phyloP scores from a whole-genome alignment of 2,329 filamentous ascomycete genomes.

The Hymenoscyphus linearis region DNA sequence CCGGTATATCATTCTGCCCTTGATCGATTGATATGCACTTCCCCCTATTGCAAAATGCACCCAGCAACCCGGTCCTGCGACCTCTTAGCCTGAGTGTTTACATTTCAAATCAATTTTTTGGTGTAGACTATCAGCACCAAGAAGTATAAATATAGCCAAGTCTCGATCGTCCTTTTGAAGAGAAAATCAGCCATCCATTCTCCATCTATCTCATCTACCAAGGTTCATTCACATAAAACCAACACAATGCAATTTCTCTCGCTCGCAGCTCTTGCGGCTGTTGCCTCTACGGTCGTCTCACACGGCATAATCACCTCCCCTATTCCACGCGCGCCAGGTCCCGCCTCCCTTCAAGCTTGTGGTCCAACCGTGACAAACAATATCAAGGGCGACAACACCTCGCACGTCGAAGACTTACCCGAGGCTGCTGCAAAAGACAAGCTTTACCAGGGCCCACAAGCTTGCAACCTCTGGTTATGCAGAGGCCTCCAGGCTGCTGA shows the following conservation, averaged over 20 bases:
- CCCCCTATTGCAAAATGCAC: neutral
- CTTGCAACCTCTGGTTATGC: slow-evolving; percentile 42
- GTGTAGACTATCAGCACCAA: neutral
- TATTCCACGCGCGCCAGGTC: slow-evolving; percentile 35
- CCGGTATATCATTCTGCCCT: neutral
- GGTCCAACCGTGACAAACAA: slow-evolving; percentile 37
- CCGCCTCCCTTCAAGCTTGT: slow-evolving; percentile 40
- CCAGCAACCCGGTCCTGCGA: neutral
- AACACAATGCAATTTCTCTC: slow-evolving; percentile 6
- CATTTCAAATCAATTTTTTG: neutral
- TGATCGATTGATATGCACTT: neutral
- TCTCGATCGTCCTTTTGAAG: neutral
- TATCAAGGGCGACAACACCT: slow-evolving; percentile 22
- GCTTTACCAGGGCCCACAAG: slow-evolving; percentile 10
- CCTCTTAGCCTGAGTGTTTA: neutral
- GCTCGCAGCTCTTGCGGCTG: neutral
- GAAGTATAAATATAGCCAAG: neutral
- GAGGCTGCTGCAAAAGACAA: slow-evolving; percentile 33
- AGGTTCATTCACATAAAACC: neutral
- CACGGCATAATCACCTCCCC: slow-evolving; percentile 42
- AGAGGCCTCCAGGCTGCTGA: slow-evolving; percentile 40
- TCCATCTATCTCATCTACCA: neutral
- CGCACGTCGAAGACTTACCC: slow-evolving; percentile 32
- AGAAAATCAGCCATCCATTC: neutral
- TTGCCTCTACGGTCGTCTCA: slow-evolving; percentile 33